Conservation (phyloP, 2,329 filamentous ascomycete genomes). For the Trichoderma aggressivum region DNA sequence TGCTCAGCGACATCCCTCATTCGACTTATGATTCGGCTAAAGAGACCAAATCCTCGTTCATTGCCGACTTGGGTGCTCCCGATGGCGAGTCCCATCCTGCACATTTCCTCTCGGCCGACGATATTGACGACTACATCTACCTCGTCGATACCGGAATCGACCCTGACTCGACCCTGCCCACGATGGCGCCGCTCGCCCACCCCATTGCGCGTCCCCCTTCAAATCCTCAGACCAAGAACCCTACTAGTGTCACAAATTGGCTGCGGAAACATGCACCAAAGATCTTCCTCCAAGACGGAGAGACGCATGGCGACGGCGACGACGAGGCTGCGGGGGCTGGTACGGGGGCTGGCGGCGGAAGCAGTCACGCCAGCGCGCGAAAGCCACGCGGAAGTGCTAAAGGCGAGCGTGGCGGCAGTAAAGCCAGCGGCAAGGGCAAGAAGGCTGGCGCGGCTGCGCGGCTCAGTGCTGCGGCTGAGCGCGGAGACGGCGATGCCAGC, state of each 20-base stretch:
- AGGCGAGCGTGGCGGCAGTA: slow-evolving; percentile 36
- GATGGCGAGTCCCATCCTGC: slow-evolving; percentile 56
- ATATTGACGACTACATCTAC: slow-evolving; percentile 71
- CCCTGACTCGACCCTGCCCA: slow-evolving; percentile 43
- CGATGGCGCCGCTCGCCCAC: slow-evolving; percentile 50
- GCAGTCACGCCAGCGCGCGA: slow-evolving; percentile 29
- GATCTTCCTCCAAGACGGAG: slow-evolving; percentile 75
- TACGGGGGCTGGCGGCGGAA: neutral
- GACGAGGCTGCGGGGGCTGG: slow-evolving; percentile 31
- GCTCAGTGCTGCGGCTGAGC: slow-evolving; percentile 23
- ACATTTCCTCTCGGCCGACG: slow-evolving; percentile 64
- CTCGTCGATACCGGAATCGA: slow-evolving; percentile 56
- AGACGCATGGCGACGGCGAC: slow-evolving; percentile 38
- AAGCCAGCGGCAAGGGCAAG: slow-evolving; percentile 41
- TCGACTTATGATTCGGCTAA: slow-evolving; percentile 51
- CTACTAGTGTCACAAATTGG: slow-evolving; percentile 94
- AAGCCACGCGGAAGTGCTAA: slow-evolving; percentile 35
- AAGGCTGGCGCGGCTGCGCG: slow-evolving; percentile 28
- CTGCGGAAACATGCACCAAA: slow-evolving; percentile 79
- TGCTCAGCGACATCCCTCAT: slow-evolving; percentile 53
- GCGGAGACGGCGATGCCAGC: slow-evolving; percentile 33
- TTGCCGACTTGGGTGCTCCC: slow-evolving; percentile 47
- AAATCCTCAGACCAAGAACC: slow-evolving; percentile 58
- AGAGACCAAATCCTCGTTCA: slow-evolving; percentile 59
- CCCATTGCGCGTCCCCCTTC: slow-evolving; percentile 36